Evolutionary conservation across 768 basidiomycete species (phyloP).

Genomic region (Lentinula lateritia): DNA sequence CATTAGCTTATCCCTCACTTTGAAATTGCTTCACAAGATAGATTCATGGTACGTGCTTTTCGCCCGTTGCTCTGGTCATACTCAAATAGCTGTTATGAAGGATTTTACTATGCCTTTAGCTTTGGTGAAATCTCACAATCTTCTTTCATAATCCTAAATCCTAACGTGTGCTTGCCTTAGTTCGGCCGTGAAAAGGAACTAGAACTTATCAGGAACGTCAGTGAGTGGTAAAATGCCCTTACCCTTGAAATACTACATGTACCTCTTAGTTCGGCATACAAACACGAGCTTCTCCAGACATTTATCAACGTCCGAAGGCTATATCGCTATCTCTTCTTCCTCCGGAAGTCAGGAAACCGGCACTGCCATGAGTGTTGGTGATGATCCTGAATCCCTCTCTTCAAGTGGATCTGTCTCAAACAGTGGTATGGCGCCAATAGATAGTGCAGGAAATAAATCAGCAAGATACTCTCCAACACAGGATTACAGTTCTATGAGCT

Average conservation of each 20-base stretch:
- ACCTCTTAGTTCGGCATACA: constrained; percentile 35
- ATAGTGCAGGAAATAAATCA: neutral
- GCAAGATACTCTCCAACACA: constrained; percentile 15
- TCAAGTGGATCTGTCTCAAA: constrained; percentile 35
- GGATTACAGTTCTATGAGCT: constrained; percentile 20
- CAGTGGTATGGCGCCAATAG: neutral
- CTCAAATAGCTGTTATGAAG: constrained; percentile 21
- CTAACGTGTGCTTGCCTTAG: constrained; percentile 20
- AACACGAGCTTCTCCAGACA: constrained; percentile 60
- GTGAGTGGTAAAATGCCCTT: constrained; percentile 27
- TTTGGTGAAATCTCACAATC: constrained; percentile 34
- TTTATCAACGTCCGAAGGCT: constrained; percentile 36
- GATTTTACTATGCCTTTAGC: constrained; percentile 68
- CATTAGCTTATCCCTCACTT: constrained; percentile 62
- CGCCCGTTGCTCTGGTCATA: neutral
- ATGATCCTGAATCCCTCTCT: constrained; percentile 40
- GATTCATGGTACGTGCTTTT: constrained; percentile 45
- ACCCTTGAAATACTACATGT: constrained; percentile 13
- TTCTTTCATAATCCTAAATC: neutral
- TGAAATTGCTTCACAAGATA: constrained; percentile 59
- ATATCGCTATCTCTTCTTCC: constrained; percentile 29
- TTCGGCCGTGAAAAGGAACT: constrained; percentile 72
- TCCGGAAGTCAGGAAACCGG: constrained; percentile 24
- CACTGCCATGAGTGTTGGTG: constrained; percentile 20
- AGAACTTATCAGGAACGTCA: constrained; percentile 61